These are phyloP conservation scores for Aspergillus egyptiacus DNA, from an alignment of 495 filamentous ascomycete species.

Conservation along the genomic window DNA sequence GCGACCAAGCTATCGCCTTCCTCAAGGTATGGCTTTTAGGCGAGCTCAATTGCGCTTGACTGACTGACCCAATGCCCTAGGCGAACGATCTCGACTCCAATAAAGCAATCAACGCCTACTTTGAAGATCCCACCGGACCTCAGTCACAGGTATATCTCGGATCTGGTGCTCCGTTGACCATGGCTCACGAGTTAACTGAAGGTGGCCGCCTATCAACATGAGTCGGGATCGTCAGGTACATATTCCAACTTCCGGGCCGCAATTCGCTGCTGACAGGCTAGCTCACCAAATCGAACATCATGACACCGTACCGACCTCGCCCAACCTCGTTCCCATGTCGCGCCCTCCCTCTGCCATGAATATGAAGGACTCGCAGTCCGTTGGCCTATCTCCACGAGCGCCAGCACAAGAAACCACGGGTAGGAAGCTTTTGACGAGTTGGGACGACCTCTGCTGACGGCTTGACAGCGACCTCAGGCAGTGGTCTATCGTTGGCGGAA, in stretches of 20 bases:
- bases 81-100: constrained; percentile 43
- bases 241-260: neutral
- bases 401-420: constrained; percentile 19
- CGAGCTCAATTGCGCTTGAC: neutral
- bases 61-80: constrained; percentile 23
- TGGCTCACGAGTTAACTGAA: constrained; percentile 16
- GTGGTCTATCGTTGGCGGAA: constrained; percentile 43
- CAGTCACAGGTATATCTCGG: constrained; percentile 25
- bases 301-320: constrained; percentile 42
- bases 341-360: constrained; percentile 65
- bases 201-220: constrained; percentile 22
- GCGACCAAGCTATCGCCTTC: constrained; percentile 42
- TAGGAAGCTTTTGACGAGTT: constrained; percentile 8
- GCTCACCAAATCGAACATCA: constrained; percentile 47
- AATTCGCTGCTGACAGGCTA: constrained; percentile 5
- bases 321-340: constrained; percentile 47
- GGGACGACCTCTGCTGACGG: neutral
- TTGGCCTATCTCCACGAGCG: constrained; percentile 2
- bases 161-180: neutral
- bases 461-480: constrained; percentile 34
- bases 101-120: constrained; percentile 50
- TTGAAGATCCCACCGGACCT: constrained; percentile 43
- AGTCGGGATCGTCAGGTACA: constrained; percentile 21
- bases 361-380: constrained; percentile 18
- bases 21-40: constrained; percentile 31